phyloP scores from a whole-genome alignment of 371 early-diverging fungal species.

The Cokeromyces recurvatus region DNA sequence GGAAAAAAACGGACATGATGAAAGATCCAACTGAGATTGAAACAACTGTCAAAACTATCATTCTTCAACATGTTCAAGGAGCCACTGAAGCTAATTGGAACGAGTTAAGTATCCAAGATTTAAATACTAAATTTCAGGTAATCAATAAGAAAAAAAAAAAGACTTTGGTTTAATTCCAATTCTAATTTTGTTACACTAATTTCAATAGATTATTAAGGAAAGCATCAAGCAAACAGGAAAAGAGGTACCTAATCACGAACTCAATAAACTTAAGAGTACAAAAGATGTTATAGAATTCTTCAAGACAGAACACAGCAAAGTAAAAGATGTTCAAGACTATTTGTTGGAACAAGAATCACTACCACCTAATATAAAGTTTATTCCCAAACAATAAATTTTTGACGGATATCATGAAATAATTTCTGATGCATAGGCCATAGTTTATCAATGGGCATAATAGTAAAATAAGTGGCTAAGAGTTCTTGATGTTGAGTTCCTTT shows the following conservation, averaged over 20 bases:
- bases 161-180: too few relatives aligned
- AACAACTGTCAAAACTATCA: constrained; percentile 24
- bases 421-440: constrained; percentile 35
- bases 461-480: constrained; percentile 33
- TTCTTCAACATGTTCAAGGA: constrained; percentile 22
- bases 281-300: constrained; percentile 28
- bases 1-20: constrained; percentile 24
- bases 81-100: constrained; percentile 29
- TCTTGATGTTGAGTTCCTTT: constrained; percentile 14
- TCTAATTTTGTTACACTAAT: too few relatives aligned
- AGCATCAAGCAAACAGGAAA: constrained; percentile 37
- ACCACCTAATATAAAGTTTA: constrained; percentile 17
- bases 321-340: too few relatives aligned
- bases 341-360: too few relatives aligned
- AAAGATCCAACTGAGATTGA: constrained; percentile 25
- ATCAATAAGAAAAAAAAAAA: background rate
- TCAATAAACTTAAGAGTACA: constrained; percentile 30
- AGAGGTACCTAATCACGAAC: constrained; percentile 34
- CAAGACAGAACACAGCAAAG: constrained; percentile 4
- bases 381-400: constrained; percentile 13
- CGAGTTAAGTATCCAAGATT: constrained; percentile 12
- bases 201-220: constrained; percentile 43
- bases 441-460: constrained; percentile 18
- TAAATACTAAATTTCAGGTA: constrained; percentile 34
- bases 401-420: constrained; percentile 31